phyloP scores from a whole-genome alignment of 2,329 filamentous ascomycete species.

The Scedosporium aurantiacum region DNA sequence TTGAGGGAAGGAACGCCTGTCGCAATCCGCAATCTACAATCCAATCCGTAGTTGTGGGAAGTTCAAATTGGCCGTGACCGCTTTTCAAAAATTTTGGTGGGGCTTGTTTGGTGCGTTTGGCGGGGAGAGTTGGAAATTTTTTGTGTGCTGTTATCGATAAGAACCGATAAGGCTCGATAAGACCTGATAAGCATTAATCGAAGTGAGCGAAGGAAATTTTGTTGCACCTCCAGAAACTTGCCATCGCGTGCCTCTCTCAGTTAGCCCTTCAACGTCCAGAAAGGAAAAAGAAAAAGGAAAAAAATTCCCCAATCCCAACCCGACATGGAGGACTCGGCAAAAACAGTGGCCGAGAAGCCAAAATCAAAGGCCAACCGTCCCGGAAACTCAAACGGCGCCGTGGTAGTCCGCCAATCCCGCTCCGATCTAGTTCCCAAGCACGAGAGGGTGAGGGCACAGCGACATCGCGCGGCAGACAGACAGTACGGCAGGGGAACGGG shows the following conservation, averaged over 20 bases:
- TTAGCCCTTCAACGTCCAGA: background rate
- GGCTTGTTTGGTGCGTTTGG: slow-evolving; percentile 2
- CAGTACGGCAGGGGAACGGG: slow-evolving; percentile 75
- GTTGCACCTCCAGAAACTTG: background rate
- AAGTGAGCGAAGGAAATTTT: slow-evolving; percentile 1
- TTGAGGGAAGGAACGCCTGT: background rate
- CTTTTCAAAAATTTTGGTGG: slow-evolving; percentile 3
- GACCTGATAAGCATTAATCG: background rate
- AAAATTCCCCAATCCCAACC: slow-evolving; percentile 2
- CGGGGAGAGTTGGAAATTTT: slow-evolving; percentile 15
- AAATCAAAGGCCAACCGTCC: slow-evolving; percentile 23
- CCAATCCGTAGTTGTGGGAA: background rate
- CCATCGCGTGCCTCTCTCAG: background rate
- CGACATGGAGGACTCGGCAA: slow-evolving; percentile 21
- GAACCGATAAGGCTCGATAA: slow-evolving; percentile 9
- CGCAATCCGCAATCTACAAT: background rate
- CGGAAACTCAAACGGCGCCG: slow-evolving; percentile 37
- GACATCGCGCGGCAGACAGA: slow-evolving; percentile 53
- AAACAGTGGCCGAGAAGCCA: slow-evolving; percentile 21
- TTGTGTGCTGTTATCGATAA: slow-evolving; percentile 14
- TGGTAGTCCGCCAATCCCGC: slow-evolving; percentile 35
- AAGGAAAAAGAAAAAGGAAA: background rate
- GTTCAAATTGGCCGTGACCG: background rate
- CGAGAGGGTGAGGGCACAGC: slow-evolving; percentile 39
- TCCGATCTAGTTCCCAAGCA: slow-evolving; percentile 40